Base-by-base conservation (phyloP, 176 grass and related monocot genomes). In the Pontederia crassipes region DNA sequence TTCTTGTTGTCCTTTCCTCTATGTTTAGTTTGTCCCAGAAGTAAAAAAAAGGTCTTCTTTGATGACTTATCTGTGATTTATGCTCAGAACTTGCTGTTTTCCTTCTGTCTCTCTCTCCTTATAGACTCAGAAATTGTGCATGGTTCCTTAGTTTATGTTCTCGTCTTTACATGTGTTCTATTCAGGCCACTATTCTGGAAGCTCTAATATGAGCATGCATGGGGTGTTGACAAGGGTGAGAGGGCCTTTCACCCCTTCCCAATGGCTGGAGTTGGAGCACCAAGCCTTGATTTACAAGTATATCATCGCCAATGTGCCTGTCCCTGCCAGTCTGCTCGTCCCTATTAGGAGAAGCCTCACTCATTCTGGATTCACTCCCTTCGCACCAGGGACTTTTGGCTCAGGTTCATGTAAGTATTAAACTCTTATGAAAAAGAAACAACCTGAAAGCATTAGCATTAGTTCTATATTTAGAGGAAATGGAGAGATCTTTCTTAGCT, bases 211-310 rank as follows among this genome's bases (percentile, higher is more conserved):
- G 20, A 83, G 73, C 61, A 85, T 76, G 77, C 70, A 77, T 61
- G 74, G 75, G n/a, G 57, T 98, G 57, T 58, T 98, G 26, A 75
- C 82, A 15, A 89, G 88, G 68, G 79, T 70, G 17, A 98, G 83
- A 74, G 81, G 82, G 64, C 84, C 85, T 13, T 98, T 98, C 75
- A 98, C 94, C 10, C 94, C 94, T 4, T 85, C 89, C 9, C 94
- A 98, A 70, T 98, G 88, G 88, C 80, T 98, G 84, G 94, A 98
- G 67, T 77, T 98, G 61, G 94, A 98, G 53, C 88, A 93, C 55
- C 94, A 98, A 54, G 88, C 88, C 6, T 86, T 98, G 68, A 93
- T 93, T 28, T 98, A 98, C 87, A 98, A 93, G 67, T 89, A 98
- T 50, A 75, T 98, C 46, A 76, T 80, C 64, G 84, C 93, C 11